Base-by-base conservation (phyloP, 1,284 basidiomycete genomes). In the Phenoliferia sp. region DNA sequence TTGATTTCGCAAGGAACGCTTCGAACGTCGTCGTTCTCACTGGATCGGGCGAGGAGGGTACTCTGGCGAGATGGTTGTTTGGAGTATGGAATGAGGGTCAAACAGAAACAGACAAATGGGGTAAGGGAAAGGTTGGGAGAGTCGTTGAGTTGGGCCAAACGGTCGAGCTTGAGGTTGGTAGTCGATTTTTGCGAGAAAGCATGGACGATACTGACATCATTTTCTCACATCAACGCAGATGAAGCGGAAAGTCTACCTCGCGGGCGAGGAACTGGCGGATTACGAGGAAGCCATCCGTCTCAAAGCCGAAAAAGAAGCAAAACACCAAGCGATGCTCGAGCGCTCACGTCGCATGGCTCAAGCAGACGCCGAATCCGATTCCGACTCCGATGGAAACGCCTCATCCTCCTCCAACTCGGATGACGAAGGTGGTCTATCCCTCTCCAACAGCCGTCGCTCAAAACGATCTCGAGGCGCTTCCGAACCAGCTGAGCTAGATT, bases 341-440 rank as follows among this genome's bases (percentile, higher is more conserved):
- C 88, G 93, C 32, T 89, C 88, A 57, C 89, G 92, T 73, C 87
- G 90, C 19, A 88, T 97, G 83, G 85, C 97, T 22, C 94, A 99
- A 81, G 94, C 84, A 12, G 84, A 85, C 56, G 83, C 82, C 59
- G 88, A 86, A 57, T 81, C 80, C 4, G 75, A 74, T 26, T 70
- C 69, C 0, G 72, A 73, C 50, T 55, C 59, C 34, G 57, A 56
- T 15, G 65, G 31, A 10, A 67, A 66, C 1, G 12, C 39, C 22
- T 44, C 39, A 22, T 44, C 39, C 12, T 44, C 39, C 39, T 44
- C 39, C 39, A 22, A 12, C 22, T 44, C 39, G 12, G 12, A 12
- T 44, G 12, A 12, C 39, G 39, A 22, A 44, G 12, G 12, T 12
- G 39, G 39, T 44, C 39, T 22, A 12, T 22, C 12, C 22, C 39